These are phyloP conservation scores for Amoebophrya sp. DNA, from an alignment of 169 alveolate species.

Conservation along the genomic window DNA sequence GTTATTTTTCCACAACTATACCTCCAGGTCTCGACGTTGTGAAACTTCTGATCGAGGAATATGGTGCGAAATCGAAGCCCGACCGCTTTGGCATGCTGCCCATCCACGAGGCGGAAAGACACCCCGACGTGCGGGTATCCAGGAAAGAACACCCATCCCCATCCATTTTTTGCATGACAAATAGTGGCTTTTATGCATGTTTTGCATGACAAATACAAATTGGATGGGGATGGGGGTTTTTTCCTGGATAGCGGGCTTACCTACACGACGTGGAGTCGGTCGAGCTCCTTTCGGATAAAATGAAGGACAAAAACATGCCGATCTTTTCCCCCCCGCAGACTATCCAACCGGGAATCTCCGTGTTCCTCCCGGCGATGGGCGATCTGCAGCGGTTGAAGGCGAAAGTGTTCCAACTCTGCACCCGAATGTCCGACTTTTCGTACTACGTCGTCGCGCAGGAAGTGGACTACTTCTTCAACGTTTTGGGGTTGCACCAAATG, in stretches of 20 bases:
- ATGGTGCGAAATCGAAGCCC: slow-evolving; percentile 21
- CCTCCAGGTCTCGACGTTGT: background rate
- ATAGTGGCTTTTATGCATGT: too few species aligned
- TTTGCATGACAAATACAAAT: too few species aligned
- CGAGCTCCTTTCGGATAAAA: too few species aligned
- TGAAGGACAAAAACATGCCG: too few species aligned
- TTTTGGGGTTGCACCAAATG: slow-evolving; percentile 29
- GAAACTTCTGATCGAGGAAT: background rate
- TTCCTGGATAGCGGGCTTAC: too few species aligned
- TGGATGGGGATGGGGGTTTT: too few species aligned
- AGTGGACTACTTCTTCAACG: slow-evolving; percentile 28
- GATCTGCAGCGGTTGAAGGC: background rate
- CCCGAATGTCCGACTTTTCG: background rate
- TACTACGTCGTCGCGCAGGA: slow-evolving; percentile 15
- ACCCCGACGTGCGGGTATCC: too few species aligned
- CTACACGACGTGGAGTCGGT: too few species aligned
- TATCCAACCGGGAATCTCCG: background rate
- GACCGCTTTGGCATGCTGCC: slow-evolving; percentile 39
- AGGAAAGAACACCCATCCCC: too few species aligned
- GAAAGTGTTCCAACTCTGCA: background rate
- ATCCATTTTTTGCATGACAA: too few species aligned
- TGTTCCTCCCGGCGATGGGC: background rate
- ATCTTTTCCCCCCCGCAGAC: too few species aligned
- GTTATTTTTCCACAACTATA: background rate
- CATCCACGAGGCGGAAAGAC: slow-evolving; percentile 30